phyloP scores from a whole-genome alignment of 495 filamentous ascomycete genomes.

The Astrothelium subdiscretum region DNA sequence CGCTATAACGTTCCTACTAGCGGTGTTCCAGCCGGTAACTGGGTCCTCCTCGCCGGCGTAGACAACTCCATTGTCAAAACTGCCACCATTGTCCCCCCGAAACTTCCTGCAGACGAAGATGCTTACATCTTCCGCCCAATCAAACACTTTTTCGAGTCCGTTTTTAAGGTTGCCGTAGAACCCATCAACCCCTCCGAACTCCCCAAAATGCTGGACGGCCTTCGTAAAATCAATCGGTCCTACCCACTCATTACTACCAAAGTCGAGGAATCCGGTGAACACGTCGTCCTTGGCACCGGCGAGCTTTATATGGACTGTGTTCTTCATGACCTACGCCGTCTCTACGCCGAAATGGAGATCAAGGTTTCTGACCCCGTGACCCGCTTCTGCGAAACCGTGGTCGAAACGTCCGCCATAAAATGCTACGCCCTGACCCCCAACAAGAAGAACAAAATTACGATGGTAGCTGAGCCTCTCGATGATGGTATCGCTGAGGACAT shows the following conservation, averaged over 20 bases:
- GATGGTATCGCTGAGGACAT: slow-evolving; percentile 93
- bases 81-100: slow-evolving; percentile 80
- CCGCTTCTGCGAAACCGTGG: slow-evolving; percentile 95
- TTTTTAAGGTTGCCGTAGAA: slow-evolving; percentile 95
- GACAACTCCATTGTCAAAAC: slow-evolving; percentile 98
- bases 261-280: slow-evolving; percentile 97
- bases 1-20: slow-evolving; percentile 83
- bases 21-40: slow-evolving; percentile 92
- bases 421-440: slow-evolving; percentile 96
- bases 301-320: slow-evolving; percentile 99
- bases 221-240: slow-evolving; percentile 93
- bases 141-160: slow-evolving; percentile 90
- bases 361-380: slow-evolving; percentile 97
- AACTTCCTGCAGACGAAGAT: slow-evolving; percentile 74
- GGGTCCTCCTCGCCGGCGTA: slow-evolving; percentile 79
- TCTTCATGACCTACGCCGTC: slow-evolving; percentile 78
- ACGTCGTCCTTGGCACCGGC: slow-evolving; percentile 87
- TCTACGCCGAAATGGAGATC: slow-evolving; percentile 99
- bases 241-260: slow-evolving; percentile 93
- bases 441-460: slow-evolving; percentile 98
- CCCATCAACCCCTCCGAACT: slow-evolving; percentile 96
- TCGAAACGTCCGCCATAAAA: slow-evolving; percentile 92
- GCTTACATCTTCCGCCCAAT: slow-evolving; percentile 90
- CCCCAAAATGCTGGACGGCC: slow-evolving; percentile 97
- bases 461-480: slow-evolving; percentile 92